Percentiles rank a stretch among this genome's conserved stretches.
phyloP scores from a whole-genome alignment of 2,329 filamentous ascomycete species.

The Aciculosporium take region DNA sequence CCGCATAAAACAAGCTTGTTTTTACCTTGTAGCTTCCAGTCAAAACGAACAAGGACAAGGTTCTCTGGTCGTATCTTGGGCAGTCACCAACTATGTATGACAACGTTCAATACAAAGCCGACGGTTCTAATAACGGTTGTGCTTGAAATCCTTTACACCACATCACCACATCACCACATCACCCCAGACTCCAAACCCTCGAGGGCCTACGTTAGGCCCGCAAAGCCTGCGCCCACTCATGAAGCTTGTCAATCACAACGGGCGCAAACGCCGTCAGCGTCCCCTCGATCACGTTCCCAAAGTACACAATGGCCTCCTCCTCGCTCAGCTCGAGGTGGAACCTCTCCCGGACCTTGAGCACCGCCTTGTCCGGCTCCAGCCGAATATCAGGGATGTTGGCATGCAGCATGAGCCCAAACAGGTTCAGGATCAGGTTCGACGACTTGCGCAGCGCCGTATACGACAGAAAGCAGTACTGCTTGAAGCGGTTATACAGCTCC shows the following conservation, averaged over 20 bases:
- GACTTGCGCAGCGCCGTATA: conserved; percentile 85
- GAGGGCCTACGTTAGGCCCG: conserved; percentile 48
- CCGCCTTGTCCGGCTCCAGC: conserved; percentile 82
- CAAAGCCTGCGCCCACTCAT: conserved; percentile 87
- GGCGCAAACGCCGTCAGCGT: conserved; percentile 81
- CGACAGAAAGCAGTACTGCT: conserved; percentile 89
- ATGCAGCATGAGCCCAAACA: conserved; percentile 95
- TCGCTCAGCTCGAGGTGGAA: conserved; percentile 87
- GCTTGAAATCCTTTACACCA: too few relatives aligned
- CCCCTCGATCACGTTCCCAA: conserved; percentile 83
- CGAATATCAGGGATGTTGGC: conserved; percentile 94
- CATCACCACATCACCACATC: too few relatives aligned
- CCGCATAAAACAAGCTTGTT: too few relatives aligned
- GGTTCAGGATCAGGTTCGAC: conserved; percentile 79
- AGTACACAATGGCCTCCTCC: conserved; percentile 77
- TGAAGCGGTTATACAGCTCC: conserved; percentile 75
- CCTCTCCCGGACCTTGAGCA: conserved; percentile 85
- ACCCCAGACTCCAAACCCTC: too few relatives aligned
- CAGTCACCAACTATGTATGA: too few relatives aligned
- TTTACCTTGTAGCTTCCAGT: too few relatives aligned
- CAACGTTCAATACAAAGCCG: too few relatives aligned
- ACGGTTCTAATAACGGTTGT: too few relatives aligned
- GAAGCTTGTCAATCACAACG: conserved; percentile 86
- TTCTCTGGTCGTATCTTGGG: too few relatives aligned
- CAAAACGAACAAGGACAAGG: too few relatives aligned